These are phyloP conservation scores for Piromyces sp. DNA, from an alignment of 192 early-diverging fungal genomes.

Conservation along the genomic window DNA sequence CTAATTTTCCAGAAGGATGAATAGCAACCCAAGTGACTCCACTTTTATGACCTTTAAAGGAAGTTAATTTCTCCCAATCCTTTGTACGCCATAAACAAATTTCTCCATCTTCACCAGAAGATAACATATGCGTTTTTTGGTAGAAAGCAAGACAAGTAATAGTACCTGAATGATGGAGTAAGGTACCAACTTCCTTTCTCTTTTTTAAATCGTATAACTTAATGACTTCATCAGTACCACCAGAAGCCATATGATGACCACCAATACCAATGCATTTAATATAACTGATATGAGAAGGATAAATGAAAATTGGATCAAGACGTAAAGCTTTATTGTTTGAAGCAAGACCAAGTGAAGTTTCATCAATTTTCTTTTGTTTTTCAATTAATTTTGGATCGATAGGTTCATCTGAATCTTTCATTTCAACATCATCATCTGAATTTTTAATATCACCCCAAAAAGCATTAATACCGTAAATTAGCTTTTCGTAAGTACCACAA, in stretches of 20 bases:
- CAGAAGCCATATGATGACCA: not conserved
- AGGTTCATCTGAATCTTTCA: not conserved
- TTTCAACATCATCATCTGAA: not conserved
- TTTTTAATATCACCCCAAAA: not conserved
- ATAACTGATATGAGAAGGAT: conserved; percentile 84
- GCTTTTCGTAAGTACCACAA: conserved; percentile 86
- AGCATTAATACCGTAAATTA: conserved; percentile 79
- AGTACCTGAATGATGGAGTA: conserved; percentile 82
- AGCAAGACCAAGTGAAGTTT: not conserved
- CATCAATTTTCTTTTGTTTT: not conserved
- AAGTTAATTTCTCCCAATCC: conserved; percentile 92
- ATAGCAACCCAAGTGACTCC: conserved; percentile 64
- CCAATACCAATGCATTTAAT: conserved; percentile 49
- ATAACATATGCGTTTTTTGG: conserved; percentile 66
- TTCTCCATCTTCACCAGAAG: conserved; percentile 73
- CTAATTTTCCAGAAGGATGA: conserved; percentile 90
- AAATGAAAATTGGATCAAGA: conserved; percentile 71
- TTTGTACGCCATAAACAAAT: conserved; percentile 79
- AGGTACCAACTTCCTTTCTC: conserved; percentile 73
- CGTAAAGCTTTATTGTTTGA: not conserved
- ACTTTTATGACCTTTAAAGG: conserved; percentile 53
- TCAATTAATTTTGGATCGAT: not conserved
- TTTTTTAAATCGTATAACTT: conserved; percentile 64
- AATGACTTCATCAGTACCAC: not conserved
- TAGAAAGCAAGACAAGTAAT: conserved; percentile 75